phyloP scores from a whole-genome alignment of 495 filamentous ascomycete species.

The Penicillium manginii region DNA sequence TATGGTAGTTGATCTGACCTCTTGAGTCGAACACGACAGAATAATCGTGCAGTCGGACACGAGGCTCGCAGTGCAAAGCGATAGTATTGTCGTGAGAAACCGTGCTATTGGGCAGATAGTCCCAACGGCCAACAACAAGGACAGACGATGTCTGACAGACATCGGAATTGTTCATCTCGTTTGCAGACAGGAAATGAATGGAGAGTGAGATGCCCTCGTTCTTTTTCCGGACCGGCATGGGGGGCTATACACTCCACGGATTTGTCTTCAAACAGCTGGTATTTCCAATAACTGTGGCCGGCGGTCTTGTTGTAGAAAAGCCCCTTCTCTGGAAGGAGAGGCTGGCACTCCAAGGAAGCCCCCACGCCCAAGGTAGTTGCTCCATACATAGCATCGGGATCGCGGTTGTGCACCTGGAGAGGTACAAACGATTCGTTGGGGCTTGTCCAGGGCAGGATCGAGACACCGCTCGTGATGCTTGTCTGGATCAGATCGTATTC shows the following conservation, averaged over 20 bases:
- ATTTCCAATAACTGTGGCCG: slow-evolving; percentile 34
- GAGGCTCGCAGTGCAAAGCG: slow-evolving; percentile 43
- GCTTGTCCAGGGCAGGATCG: slow-evolving; percentile 43
- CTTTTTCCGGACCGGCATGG: slow-evolving; percentile 29
- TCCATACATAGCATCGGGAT: slow-evolving; percentile 33
- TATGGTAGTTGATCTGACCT: slow-evolving; percentile 34
- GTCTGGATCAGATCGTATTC: slow-evolving; percentile 48
- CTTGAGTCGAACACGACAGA: slow-evolving; percentile 38
- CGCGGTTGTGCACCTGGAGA: slow-evolving; percentile 26
- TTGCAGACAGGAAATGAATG: slow-evolving; percentile 43
- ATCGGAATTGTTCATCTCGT: slow-evolving; percentile 25
- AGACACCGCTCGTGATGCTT: slow-evolving; percentile 43
- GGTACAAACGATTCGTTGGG: slow-evolving; percentile 42
- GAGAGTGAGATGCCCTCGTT: slow-evolving; percentile 36
- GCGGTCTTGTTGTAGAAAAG: slow-evolving; percentile 19
- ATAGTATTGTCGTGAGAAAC: slow-evolving; percentile 39
- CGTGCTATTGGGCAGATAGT: slow-evolving; percentile 32
- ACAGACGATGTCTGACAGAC: slow-evolving; percentile 42
- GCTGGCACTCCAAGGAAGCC: slow-evolving; percentile 31
- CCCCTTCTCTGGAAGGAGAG: slow-evolving; percentile 22
- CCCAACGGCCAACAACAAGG: slow-evolving; percentile 45
- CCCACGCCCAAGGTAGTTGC: slow-evolving; percentile 41
- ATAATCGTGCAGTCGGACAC: slow-evolving; percentile 29
- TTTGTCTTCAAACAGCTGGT: slow-evolving; percentile 29
- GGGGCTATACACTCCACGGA: slow-evolving; percentile 33